Base-by-base conservation (phyloP, 441 rosid species). In the Francoa sonchifolia region DNA sequence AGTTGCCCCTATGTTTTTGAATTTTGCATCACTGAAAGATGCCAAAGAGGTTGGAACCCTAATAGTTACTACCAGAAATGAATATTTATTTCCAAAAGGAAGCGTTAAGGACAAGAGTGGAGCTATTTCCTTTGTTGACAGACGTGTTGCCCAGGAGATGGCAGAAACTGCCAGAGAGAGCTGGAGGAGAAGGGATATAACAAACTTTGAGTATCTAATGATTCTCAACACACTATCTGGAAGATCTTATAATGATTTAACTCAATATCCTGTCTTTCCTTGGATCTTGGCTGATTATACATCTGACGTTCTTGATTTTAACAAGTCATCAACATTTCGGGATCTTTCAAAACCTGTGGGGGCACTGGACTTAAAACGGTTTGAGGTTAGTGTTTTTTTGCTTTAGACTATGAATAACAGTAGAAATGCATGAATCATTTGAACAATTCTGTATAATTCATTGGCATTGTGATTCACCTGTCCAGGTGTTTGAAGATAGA, bases 271-370 rank as follows among this genome's bases (percentile, higher is more conserved):
- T 41, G 80, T 92, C 55, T 92, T 83, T 59, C 99, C 99, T 38
- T 92, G 99, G 96, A 72, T 86, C 57, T 57, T 92, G 68, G 95
- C 95, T 59, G 97, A 92, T 70, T 79, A 87, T 65, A 74, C 89
- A 10, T 92, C 99, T 0, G 94, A 87, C 59, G 55, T 63, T 63
- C 94, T 87, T 59, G 99, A 92, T 71, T 87, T 87, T 69, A 81
- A 81, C 67, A 92, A 79, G 79, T 81, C 97, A 33, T 73, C 89
- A 45, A 81, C 97, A 55, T 92, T 81, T 58, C 77, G 99, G 31
- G 97, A 92, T 71, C 96, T 92, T 56, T 73, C 96, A 50, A 92
- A 92, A 71, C 99, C 99, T 43, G 89, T 92, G 52, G 97, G 97
- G 66, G 94, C 97, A 47, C 63, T 92, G 69, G 97, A 92, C 64